Base-by-base conservation (phyloP, 2,329 filamentous ascomycete species). In the Fonsecaea multimorphosa region DNA sequence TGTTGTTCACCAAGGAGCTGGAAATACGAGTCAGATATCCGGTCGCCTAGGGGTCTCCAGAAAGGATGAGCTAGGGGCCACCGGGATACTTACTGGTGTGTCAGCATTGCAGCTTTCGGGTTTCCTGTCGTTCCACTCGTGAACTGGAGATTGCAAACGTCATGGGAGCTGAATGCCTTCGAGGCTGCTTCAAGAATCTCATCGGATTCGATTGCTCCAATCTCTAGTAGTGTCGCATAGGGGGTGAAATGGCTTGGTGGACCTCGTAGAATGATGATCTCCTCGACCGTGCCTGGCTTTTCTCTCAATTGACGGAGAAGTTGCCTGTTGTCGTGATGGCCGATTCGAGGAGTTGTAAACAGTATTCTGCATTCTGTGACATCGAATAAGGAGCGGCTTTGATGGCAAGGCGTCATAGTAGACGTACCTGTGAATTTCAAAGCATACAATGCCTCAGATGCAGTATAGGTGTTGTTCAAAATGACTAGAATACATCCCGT, bases 401-500 rank as follows among this genome's bases (percentile, higher is more conserved):
- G 14, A 19, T 46, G 14, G 32, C 22, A 40, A 31, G 55, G 11
- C 14, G 55, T 44, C 12, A 44, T 19, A 9, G 38, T 19, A 31
- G 29, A 75, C 81, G 70, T 78, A 89, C 88, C 87, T 16, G 89
- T 87, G 73, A 92, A 91, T 61, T 85, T 84, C 31, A 93, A 77
- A 9, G 89, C 91, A 76, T 90, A 89, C 74, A 87, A 84, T 55
- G 89, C 87, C 77, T 93, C 91, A 1, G 84, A 86, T 1, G 88
- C 83, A 1, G 91, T 93, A 75, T 93, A 93, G 0, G 90, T 93
- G 78, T 92, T 93, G 79, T 93, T 93, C 70, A 93, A 80, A 52
- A 93, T 91, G 31, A 93, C 90, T 59, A 93, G 81, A 53, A 90
- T 87, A 54, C 85, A 87, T 9, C 89, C 88, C 19, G 90, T 67